Base-by-base conservation (phyloP, 2,329 filamentous ascomycete species). In the Boeremia exigua region DNA sequence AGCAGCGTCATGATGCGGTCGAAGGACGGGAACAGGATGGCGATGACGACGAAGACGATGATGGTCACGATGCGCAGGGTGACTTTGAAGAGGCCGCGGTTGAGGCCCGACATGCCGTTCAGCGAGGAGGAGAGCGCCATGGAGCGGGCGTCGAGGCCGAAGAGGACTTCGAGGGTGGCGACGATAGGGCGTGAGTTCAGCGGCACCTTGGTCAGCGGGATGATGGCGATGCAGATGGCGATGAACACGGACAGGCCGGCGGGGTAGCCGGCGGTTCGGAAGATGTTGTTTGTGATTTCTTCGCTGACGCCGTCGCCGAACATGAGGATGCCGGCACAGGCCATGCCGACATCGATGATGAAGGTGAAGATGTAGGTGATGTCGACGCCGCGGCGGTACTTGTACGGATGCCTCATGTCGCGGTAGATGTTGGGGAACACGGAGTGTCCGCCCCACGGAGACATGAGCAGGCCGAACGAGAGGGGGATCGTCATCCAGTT, bases 201-300 rank as follows among this genome's bases (percentile, higher is more conserved):
- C 0, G 93, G 92, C n/a, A 97, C 87, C 77, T 99, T 99, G 32
- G 94, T 97, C 47, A 99, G 80, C 0, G 94, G 95, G 61, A 98
- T 96, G 71, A 97, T 92, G 69, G 89, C 89, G 65, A 98, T 90
- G 74, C 93, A 94, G 59, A 91, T 80, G 61, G 92, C 92, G 74
- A 97, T 89, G 63, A 94, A 80, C 42, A 94, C 78, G n/a, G 87
- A 91, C 36, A 96, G 76, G 1, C 80, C 82, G 11, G 84, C 79
- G 0, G 94, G 91, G 71, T 96, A 97, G 49, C 88, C 88, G 6
- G 82, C 76, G 1, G 86, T 89, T 48, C 84, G 81, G 62, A 98
- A 85, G 57, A 99, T 88, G 77, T 96, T 98, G 68, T 89, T 89
- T 0, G 95, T 97, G 72, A 98, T 88, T 74, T 96, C 92, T 61